Base-by-base conservation (phyloP, 306 rosid species). In the Castanopsis chinensis region DNA sequence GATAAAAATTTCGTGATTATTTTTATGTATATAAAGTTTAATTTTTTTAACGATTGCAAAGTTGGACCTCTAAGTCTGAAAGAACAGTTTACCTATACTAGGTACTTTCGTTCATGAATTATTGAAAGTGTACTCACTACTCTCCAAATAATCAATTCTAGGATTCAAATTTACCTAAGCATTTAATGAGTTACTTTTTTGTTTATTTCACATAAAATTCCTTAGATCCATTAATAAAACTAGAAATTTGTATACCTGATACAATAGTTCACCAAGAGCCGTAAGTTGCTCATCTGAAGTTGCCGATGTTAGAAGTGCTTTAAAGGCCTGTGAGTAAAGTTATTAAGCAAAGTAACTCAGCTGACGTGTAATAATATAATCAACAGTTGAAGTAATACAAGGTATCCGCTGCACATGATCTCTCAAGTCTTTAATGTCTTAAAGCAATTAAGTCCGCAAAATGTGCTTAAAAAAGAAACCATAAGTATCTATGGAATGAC, bases 211-310 rank as follows among this genome's bases (percentile, higher is more conserved):
- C 21, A 30, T 64, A 64, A 30, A 64, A 32, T n/a, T 28, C 21
- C 21, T 30, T 21, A 64, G 5, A 64, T 64, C 41, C 70, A 30
- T 27, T 14, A 17, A 41, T 56, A 21, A 53, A 56, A 45, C 12
- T 56, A 59, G 27, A 71, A 78, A 70, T 23, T 25, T 41, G 30
- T 14, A 71, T 76, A 95, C 99, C 99, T 95, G 99, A 87, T 95
- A 95, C 78, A 95, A 72, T 81, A 95, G 76, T 80, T 91, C 99
- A 78, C 99, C 99, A 18, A 95, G 94, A 78, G 96, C 71, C 30
- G 92, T 81, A 74, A 95, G 96, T 89, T 93, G 99, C 64, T 95
- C 87, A 27, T 71, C 74, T 19, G 98, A 95, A 80, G 77, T 25
- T 55, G 90, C 79, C 0, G 99, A 95, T 23, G 99, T 87, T 53